Percentiles rank a stretch among this genome's conserved stretches.
These are phyloP conservation scores for Silene latifolia DNA, from an alignment of 148 eudicot genomes.

Conservation along the genomic window DNA sequence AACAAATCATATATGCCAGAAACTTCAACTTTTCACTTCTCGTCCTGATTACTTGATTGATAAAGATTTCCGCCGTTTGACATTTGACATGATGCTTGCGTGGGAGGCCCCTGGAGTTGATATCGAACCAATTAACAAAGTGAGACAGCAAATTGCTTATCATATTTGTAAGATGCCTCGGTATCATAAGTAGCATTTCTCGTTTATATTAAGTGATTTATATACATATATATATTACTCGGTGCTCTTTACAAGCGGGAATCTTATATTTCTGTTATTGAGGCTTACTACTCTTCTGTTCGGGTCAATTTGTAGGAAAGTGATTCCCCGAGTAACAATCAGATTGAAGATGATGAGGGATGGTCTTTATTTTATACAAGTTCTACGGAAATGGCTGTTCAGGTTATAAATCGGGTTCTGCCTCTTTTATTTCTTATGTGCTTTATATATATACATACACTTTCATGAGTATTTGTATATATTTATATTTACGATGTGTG, in stretches of 20 bases:
- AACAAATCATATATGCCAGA: conserved; percentile 42
- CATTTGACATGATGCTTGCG: conserved; percentile 84
- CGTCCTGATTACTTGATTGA: conserved; percentile 53
- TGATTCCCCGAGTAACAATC: conserved; percentile 37
- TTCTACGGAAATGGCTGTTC: conserved; percentile 70
- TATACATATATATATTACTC: too few species aligned
- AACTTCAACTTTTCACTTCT: conserved; percentile 34
- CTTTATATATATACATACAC: too few species aligned
- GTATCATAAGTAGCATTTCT: neutral
- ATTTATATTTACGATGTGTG: too few species aligned
- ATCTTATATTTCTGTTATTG: neutral
- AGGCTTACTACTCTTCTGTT: neutral
- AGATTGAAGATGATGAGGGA: conserved; percentile 63
- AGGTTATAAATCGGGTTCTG: conserved; percentile 37
- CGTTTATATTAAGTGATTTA: neutral
- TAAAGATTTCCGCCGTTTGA: conserved; percentile 65
- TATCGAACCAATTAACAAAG: conserved; percentile 30
- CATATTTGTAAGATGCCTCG: conserved; percentile 25
- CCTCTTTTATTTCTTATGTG: neutral
- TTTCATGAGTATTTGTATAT: too few species aligned
- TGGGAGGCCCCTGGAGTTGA: conserved; percentile 67
- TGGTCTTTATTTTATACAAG: conserved; percentile 74
- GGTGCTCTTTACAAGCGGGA: too few species aligned
- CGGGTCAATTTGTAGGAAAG: conserved; percentile 39
- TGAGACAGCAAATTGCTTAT: conserved; percentile 35